A percentile compares a stretch with the other conserved stretches of the same genome.
These are phyloP conservation scores for Aureobasidium leucospermi DNA, from an alignment of 2,329 filamentous ascomycete genomes.

Conservation along the genomic window DNA sequence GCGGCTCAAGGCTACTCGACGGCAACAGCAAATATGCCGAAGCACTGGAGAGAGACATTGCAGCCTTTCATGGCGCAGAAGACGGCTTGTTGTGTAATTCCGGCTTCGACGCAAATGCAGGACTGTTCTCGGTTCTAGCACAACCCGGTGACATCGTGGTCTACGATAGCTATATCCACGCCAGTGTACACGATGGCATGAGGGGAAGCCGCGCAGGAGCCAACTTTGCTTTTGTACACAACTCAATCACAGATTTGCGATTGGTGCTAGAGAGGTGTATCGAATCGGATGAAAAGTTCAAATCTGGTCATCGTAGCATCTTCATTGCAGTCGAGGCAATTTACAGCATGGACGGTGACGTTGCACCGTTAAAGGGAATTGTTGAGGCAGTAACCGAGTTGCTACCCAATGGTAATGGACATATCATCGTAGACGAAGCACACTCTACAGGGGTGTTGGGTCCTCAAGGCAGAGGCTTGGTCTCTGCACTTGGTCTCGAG, in stretches of 20 bases:
- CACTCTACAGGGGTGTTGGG: conserved; percentile 59
- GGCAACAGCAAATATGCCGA: conserved; percentile 58
- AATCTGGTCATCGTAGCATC: conserved; percentile 42
- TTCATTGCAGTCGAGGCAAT: conserved; percentile 64
- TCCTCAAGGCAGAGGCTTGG: conserved; percentile 48
- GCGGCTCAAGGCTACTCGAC: conserved; percentile 57
- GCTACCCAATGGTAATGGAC: conserved; percentile 51
- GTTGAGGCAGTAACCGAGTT: conserved; percentile 49
- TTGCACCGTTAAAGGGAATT: conserved; percentile 57
- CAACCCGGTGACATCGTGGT: conserved; percentile 48
- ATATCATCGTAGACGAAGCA: conserved; percentile 62
- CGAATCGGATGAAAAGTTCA: conserved; percentile 24
- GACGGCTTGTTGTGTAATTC: conserved; percentile 54
- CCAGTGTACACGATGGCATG: conserved; percentile 74
- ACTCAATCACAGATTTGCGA: conserved; percentile 35
- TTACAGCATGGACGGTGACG: conserved; percentile 75
- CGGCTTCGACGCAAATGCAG: conserved; percentile 44
- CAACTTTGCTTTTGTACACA: conserved; percentile 51
- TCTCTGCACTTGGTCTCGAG: conserved; percentile 51
- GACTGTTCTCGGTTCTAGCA: conserved; percentile 41
- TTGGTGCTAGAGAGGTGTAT: conserved; percentile 27
- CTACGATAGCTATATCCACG: conserved; percentile 70
- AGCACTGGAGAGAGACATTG: conserved; percentile 51
- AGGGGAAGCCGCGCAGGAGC: conserved; percentile 49
- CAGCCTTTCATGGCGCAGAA: conserved; percentile 52